Percentiles rank a stretch among this genome's conserved stretches.
Evolutionary conservation across 306 rosid genomes (phyloP).

Genomic region (Vigna nakashimae): DNA sequence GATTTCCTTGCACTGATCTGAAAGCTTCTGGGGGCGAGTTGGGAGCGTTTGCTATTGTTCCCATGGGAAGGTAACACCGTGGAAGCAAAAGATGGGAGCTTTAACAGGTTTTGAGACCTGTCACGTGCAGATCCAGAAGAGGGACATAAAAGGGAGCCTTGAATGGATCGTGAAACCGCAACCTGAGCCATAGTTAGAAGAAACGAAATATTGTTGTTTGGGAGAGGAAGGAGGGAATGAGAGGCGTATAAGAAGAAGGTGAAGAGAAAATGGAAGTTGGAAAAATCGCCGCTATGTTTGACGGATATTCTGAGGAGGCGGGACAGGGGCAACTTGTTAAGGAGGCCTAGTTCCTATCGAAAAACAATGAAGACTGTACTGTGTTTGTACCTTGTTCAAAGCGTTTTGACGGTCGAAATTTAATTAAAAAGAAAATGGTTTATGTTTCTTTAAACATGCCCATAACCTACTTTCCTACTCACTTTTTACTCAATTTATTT

Average conservation of each 20-base stretch:
- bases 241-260: neutral
- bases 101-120: constrained; percentile 52
- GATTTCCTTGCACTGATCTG: constrained; percentile 62
- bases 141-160: constrained; percentile 58
- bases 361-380: neutral
- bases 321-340: neutral
- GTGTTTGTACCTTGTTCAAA: neutral
- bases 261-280: constrained; percentile 42
- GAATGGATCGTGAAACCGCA: constrained; percentile 78
- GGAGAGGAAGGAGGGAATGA: neutral
- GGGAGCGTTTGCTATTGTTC: constrained; percentile 47
- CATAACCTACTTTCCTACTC: no score
- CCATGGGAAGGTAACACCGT: constrained; percentile 41
- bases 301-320: constrained; percentile 65
- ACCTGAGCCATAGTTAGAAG: constrained; percentile 72
- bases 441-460: no score
- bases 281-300: constrained; percentile 55
- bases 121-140: constrained; percentile 64
- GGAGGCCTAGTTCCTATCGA: constrained; percentile 75
- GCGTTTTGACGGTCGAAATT: neutral
- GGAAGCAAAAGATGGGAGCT: constrained; percentile 57
- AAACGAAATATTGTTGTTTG: neutral
- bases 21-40: constrained; percentile 37
- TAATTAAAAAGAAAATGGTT: no score
- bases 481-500: no score